These are phyloP conservation scores for Farysia itapuensis DNA, from an alignment of 1,284 basidiomycete species.

Conservation along the genomic window DNA sequence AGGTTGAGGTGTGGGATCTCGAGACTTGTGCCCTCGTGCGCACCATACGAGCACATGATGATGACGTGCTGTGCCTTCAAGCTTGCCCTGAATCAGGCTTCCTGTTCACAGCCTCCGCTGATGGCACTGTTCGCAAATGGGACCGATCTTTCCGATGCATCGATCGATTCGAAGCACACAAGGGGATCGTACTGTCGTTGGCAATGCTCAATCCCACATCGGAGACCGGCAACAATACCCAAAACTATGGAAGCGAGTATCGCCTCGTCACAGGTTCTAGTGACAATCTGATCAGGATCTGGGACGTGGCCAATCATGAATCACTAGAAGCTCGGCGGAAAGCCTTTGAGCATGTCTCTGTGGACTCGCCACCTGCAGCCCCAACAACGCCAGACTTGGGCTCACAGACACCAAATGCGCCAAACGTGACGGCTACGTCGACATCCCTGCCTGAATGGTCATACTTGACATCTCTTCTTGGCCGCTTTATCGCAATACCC, in stretches of 20 bases:
- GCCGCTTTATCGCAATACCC: constrained; percentile 82
- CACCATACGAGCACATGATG: constrained; percentile 81
- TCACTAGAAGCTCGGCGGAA: constrained; percentile 1
- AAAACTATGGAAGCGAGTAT: background rate
- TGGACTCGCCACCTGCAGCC: constrained; percentile 1
- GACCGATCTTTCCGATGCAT: constrained; percentile 53
- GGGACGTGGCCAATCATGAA: constrained; percentile 17
- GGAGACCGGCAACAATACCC: background rate
- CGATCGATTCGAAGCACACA: constrained; percentile 29
- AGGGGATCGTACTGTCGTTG: constrained; percentile 21
- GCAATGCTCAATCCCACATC: constrained; percentile 9
- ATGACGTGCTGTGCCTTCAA: constrained; percentile 41
- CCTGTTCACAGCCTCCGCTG: constrained; percentile 42
- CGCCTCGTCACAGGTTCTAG: constrained; percentile 45
- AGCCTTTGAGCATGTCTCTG: constrained; percentile 11
- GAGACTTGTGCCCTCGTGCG: constrained; percentile 83
- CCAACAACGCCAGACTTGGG: background rate
- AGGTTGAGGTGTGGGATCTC: constrained; percentile 84
- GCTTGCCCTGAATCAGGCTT: constrained; percentile 54
- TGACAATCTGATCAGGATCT: constrained; percentile 51
- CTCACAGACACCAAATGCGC: background rate
- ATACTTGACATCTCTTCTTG: constrained; percentile 69
- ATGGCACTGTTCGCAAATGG: constrained; percentile 45
- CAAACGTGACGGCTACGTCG: background rate
- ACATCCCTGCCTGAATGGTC: constrained; percentile 47